Evolutionary conservation across 2,329 filamentous ascomycete species (phyloP), one percentile per base, ranked within the genome.

Genomic region (Dactylonectria macrodidyma): DNA sequence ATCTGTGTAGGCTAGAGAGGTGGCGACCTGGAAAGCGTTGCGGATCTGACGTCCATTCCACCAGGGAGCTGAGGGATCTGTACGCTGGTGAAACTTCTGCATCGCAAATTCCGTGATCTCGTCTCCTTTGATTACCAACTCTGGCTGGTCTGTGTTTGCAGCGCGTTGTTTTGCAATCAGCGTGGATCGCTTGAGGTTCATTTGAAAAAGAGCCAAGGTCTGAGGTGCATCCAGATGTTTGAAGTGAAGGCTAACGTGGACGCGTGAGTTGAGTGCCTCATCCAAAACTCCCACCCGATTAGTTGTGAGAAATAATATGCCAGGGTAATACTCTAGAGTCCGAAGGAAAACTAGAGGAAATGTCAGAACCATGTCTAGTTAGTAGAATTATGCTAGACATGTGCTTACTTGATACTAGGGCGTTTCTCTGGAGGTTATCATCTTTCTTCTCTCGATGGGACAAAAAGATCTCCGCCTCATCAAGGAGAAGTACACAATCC

Each of bases 21-120:
- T 58, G 12, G 61, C 61, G 10, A 64, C 58, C 41, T 62, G 51
- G 14, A 62, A 62, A 6, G 60, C 60, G 19, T 62, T 62, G 8
- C 60, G 26, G 16, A 62, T 62, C 51, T 62, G 60, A 24, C 60
- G 60, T n/a, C 60, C 60, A 19, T 62, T 62, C 60, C 60, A 62
- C 60, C 60, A 57, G 2, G 38, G 41, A 0, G 50, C 19, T 16
- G 34, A 36, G 34, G 10, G 24, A 8, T 16, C 24, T 24, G 38
- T 30, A 3, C 41, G 14, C 6, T 62, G 55, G 26, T 14, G 9
- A n/a, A 36, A 62, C 24, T 56, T 12, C 10, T 26, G 11, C n/a
- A 56, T 33, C 3, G 60, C 60, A 5, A 62, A 62, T 1, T 22
- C n/a, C n/a, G 12, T 41, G 14, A 62, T 62, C 7, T 56, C 50